Evolutionary conservation across 352 stramenopile species (phyloP), one percentile per base, ranked within the genome.

Genomic region (Globisporangium paroecandrum): DNA sequence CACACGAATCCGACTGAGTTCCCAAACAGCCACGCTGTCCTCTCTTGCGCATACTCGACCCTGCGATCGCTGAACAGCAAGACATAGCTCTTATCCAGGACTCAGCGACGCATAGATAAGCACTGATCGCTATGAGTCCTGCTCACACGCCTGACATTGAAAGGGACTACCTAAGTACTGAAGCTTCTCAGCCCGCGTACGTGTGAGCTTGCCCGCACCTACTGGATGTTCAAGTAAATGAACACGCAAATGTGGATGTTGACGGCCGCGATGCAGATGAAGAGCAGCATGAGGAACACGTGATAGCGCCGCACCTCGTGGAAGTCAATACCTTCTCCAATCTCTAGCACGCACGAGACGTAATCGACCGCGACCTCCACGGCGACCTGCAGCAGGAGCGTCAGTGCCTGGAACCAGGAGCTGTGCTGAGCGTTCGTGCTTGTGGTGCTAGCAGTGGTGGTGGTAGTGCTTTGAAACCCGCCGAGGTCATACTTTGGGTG

Each of bases 231-330:
- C 22, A 56, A 59, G 59, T 79, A 79, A 0, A 81, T 49, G 3
- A 69, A 49, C 18, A 58, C 69, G 1, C 63, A 79, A 41, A 78
- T 76, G 25, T 73, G 69, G 55, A 78, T 75, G 58, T 78, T 81
- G 20, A 76, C 61, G n/a, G 75, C 38, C 12, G 70, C 73, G 22
- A 70, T 69, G 3, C 63, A 65, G 4, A 72, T 65, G 24, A 81
- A 78, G 20, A 78, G 25, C 13, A 75, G 63, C 5, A 62, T 66
- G 38, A 83, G 62, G 38, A 73, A 80, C 12, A 70, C 58, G 9
- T 70, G 57, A 6, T 76, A 71, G 1, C 65, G 49, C 18, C 71
- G 71, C 12, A 78, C 62, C 6, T 61, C 54, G 41, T 79, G 59
- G n/a, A 78, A 78, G 53, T 70, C 46, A 4, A 64, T 36, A 4